Evolutionary conservation across 306 rosid genomes (phyloP).

Genomic region (Begonia loranthoides): DNA sequence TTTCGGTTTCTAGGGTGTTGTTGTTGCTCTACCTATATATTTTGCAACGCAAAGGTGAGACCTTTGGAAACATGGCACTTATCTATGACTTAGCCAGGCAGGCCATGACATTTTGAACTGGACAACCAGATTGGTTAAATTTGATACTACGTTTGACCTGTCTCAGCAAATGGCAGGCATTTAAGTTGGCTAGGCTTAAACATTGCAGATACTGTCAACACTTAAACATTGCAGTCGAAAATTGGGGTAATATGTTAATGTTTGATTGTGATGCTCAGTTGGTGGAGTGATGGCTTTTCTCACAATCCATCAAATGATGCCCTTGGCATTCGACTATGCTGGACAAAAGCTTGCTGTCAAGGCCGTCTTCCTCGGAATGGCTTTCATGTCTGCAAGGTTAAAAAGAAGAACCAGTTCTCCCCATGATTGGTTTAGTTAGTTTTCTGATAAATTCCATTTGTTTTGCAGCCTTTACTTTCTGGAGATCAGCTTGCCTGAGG

Average conservation of each 20-base stretch:
- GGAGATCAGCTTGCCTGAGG: constrained; percentile 81
- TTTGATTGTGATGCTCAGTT: constrained; percentile 24
- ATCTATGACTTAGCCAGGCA: too few relatives aligned
- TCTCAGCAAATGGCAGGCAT: constrained; percentile 94
- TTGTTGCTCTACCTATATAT: constrained; percentile 95
- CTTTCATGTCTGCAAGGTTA: constrained; percentile 96
- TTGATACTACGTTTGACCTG: constrained; percentile 4
- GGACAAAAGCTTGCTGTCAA: constrained; percentile 86
- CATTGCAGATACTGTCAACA: constrained; percentile 3
- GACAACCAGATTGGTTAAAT: too few relatives aligned
- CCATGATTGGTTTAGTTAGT: not conserved
- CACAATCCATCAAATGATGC: constrained; percentile 93
- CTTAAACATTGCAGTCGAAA: too few relatives aligned
- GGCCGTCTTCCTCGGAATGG: constrained; percentile 93
- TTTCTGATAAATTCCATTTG: not conserved
- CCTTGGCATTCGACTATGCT: constrained; percentile 89
- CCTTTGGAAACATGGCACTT: not conserved
- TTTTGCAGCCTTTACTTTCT: constrained; percentile 81
- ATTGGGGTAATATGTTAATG: too few relatives aligned
- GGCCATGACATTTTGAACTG: too few relatives aligned
- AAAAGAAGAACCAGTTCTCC: not conserved
- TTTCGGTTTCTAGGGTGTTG: constrained; percentile 54
- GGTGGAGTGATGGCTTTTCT: constrained; percentile 96
- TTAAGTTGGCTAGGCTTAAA: constrained; percentile 83
- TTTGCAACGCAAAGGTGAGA: constrained; percentile 87